These are phyloP conservation scores for Metschnikowia rubicola DNA, from an alignment of 805 yeast species.

Conservation along the genomic window DNA sequence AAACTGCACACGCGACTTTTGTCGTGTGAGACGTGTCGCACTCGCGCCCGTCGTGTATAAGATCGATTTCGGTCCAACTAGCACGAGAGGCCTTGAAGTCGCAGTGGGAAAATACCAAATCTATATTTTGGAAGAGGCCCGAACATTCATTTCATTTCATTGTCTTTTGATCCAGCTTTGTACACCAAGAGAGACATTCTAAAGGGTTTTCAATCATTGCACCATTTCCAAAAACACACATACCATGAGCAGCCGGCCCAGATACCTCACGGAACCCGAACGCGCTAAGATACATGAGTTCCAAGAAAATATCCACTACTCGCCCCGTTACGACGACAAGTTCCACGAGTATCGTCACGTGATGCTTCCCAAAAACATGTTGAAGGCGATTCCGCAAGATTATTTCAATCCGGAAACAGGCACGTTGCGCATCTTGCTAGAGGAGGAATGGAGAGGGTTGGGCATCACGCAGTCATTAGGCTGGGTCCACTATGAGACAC, in stretches of 20 bases:
- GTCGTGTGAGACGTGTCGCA: too few relatives aligned
- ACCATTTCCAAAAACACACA: too few relatives aligned
- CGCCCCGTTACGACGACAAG: conserved; percentile 91
- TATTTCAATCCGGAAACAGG: conserved; percentile 93
- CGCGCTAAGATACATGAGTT: conserved; percentile 84
- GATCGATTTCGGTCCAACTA: too few relatives aligned
- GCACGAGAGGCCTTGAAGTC: too few relatives aligned
- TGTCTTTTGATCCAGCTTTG: too few relatives aligned
- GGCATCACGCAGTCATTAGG: conserved; percentile 97
- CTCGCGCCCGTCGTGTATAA: too few relatives aligned
- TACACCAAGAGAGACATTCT: too few relatives aligned
- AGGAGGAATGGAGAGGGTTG: conserved; percentile 98
- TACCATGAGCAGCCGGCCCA: conserved; percentile 47
- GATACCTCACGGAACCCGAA: conserved; percentile 80
- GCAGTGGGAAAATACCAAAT: too few relatives aligned
- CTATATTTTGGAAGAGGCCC: too few relatives aligned
- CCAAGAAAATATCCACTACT: conserved; percentile 90
- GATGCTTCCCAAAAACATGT: conserved; percentile 93
- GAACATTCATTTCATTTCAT: too few relatives aligned
- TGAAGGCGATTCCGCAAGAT: conserved; percentile 89
- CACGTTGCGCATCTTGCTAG: conserved; percentile 81
- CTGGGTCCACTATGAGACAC: conserved; percentile 97
- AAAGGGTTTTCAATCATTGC: too few relatives aligned
- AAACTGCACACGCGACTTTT: too few relatives aligned
- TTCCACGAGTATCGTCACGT: conserved; percentile 93